Base-by-base conservation (phyloP, 2,329 filamentous ascomycete genomes). In the Colletotrichum sojae region DNA sequence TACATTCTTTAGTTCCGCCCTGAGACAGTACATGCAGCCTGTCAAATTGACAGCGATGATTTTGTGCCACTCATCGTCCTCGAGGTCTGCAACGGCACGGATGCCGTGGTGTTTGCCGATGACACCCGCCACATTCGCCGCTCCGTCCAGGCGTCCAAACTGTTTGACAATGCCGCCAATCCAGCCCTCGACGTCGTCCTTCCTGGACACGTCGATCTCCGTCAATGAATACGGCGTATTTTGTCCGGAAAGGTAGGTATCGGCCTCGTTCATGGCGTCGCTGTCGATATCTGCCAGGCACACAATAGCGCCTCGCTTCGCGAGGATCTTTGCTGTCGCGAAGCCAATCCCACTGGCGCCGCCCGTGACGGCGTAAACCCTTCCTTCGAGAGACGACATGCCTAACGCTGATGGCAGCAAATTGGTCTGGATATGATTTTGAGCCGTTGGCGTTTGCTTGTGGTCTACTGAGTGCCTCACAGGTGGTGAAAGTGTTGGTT, bases 41-140 rank as follows among this genome's bases (percentile, higher is more conserved):
- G 83, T 86, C 61, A 86, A 73, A 67, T 87, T 87, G 52, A 86
- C 78, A 6, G 77, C 79, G 40, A 86, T 84, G 63, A 85, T 83
- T 56, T 78, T 80, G 54, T 86, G 74, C 84, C 85, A 86, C 63
- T 85, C 83, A 36, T 79, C 78, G 64, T 85, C 83, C 16, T 83
- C 79, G 27, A 84, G 73, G 27, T 84, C 82, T 6, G 78, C 76
- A 15, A 85, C 78, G 1, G 79, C 71, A 43, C 79, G 76, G 62
- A 79, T 73, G 12, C 79, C 79, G 67, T 84, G 82, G 45, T 78
- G 75, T 71, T 80, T 81, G 63, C 83, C 83, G 71, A 85, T 83
- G 51, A 88, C 79, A 13, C 86, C 85, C 5, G 88, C 88, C 9
- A 87, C 81, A 62, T 90, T 89, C 12, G 84, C 86, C 20, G 86